phyloP scores from a whole-genome alignment of 2,329 filamentous ascomycete genomes.

The Colletotrichum nymphaeae region DNA sequence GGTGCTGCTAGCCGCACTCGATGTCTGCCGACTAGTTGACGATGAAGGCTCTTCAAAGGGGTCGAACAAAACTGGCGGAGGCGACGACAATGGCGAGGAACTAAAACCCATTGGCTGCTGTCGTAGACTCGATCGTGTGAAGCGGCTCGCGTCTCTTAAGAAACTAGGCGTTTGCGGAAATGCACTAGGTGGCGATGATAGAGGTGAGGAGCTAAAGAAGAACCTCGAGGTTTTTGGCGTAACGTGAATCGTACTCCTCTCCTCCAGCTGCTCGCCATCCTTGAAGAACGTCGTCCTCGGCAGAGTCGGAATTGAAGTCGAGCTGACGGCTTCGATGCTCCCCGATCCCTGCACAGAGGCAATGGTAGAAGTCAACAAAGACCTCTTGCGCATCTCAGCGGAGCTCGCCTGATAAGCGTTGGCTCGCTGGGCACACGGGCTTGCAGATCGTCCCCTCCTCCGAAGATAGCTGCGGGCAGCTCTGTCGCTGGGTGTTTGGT shows the following conservation, averaged over 20 bases:
- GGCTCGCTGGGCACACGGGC: slow-evolving; percentile 7
- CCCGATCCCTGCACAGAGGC: slow-evolving; percentile 1
- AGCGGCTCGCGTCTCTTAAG: neutral
- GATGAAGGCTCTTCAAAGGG: slow-evolving; percentile 55
- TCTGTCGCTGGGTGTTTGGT: slow-evolving; percentile 26
- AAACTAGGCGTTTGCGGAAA: slow-evolving; percentile 7
- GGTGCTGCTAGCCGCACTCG: slow-evolving; percentile 49
- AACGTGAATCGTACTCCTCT: neutral
- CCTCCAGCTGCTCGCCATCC: neutral
- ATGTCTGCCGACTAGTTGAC: slow-evolving; percentile 47
- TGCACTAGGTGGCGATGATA: slow-evolving; percentile 47
- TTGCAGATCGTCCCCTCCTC: slow-evolving; percentile 15
- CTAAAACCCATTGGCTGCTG: slow-evolving; percentile 38
- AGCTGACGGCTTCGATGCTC: neutral
- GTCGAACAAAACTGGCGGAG: slow-evolving; percentile 64
- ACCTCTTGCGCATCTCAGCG: slow-evolving; percentile 22
- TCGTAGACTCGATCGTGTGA: neutral
- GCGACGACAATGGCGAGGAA: slow-evolving; percentile 69
- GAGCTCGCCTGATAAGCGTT: slow-evolving; percentile 22
- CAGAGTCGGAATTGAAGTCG: neutral
- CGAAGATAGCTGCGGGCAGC: slow-evolving; percentile 39
- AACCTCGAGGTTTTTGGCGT: slow-evolving; percentile 19
- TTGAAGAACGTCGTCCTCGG: neutral
- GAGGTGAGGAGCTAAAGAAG: slow-evolving; percentile 45
- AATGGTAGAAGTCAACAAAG: slow-evolving; percentile 13